Evolutionary conservation across 345 rosid genomes (phyloP).

Genomic region (Brassica napus): DNA sequence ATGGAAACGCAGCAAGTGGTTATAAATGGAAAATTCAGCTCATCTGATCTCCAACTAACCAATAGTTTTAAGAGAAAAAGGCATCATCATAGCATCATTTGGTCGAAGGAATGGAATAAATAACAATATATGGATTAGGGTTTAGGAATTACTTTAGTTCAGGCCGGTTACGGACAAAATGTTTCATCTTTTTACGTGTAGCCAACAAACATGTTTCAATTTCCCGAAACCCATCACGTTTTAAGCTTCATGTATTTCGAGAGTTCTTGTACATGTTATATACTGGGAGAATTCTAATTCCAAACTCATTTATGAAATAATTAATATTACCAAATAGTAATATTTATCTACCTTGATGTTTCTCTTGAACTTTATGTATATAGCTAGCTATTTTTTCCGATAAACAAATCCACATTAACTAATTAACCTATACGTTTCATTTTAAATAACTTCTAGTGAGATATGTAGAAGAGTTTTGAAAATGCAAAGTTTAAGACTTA

Average conservation of each 20-base stretch:
- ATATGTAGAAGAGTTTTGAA: background rate
- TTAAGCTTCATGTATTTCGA: constrained; percentile 20
- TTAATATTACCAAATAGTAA: background rate
- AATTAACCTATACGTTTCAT: background rate
- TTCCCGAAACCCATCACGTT: constrained; percentile 29
- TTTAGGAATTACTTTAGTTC: constrained; percentile 16
- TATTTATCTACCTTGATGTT: background rate
- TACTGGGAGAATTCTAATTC: background rate
- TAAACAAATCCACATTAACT: background rate
- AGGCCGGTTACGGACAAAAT: constrained; percentile 35
- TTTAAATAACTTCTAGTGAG: background rate
- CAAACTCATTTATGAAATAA: background rate
- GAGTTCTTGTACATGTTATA: constrained; percentile 22
- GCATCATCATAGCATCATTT: constrained; percentile 15
- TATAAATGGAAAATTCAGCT: constrained; percentile 11
- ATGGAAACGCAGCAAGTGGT: constrained; percentile 23
- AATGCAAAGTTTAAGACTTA: background rate
- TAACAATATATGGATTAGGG: constrained; percentile 24
- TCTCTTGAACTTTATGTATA: background rate
- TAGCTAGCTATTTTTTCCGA: background rate
- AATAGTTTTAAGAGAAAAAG: background rate
- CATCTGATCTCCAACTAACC: background rate
- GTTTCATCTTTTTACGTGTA: constrained; percentile 31
- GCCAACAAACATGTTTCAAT: constrained; percentile 23
- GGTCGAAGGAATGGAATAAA: constrained; percentile 7